Percentiles rank a stretch among this genome's conserved stretches.
Conservation (phyloP, 2,329 filamentous ascomycete genomes). For the Elsinoe fawcettii region DNA sequence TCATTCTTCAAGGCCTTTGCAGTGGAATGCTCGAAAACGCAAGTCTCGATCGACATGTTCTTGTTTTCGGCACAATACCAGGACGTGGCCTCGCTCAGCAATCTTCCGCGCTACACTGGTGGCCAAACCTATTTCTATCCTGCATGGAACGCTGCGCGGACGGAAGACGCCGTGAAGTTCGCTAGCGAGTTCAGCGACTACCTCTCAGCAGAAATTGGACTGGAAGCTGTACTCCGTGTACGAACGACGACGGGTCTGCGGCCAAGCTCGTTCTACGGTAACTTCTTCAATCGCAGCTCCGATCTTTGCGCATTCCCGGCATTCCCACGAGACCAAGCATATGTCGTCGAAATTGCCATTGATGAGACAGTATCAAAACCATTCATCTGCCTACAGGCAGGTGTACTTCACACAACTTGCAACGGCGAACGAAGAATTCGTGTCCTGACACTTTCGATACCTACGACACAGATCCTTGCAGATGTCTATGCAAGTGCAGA, state of each 20-base stretch:
- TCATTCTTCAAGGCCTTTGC: conserved; percentile 99
- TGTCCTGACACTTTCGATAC: conserved; percentile 85
- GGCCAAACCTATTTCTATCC: conserved; percentile 99
- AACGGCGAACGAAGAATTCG: conserved; percentile 94
- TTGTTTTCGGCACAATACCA: conserved; percentile 93
- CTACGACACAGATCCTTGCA: conserved; percentile 82
- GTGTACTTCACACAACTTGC: conserved; percentile 93
- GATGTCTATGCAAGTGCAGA: conserved; percentile 93
- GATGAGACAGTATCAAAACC: conserved; percentile 90
- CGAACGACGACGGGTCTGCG: conserved; percentile 88
- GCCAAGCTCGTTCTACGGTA: conserved; percentile 98
- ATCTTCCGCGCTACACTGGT: conserved; percentile 89
- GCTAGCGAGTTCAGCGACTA: conserved; percentile 95
- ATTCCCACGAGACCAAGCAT: conserved; percentile 93
- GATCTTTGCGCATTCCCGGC: conserved; percentile 97
- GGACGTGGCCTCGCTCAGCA: conserved; percentile 92
- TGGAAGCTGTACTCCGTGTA: conserved; percentile 92
- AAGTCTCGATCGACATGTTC: conserved; percentile 98
- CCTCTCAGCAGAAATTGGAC: conserved; percentile 88
- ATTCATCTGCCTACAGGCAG: conserved; percentile 85
- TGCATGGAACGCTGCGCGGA: conserved; percentile 88
- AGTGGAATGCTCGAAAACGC: conserved; percentile 96
- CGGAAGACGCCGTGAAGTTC: conserved; percentile 96
- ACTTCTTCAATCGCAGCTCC: conserved; percentile 98
- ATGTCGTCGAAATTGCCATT: conserved; percentile 96